phyloP scores from a whole-genome alignment of 495 filamentous ascomycete genomes.

The Pyrenula aspistea region DNA sequence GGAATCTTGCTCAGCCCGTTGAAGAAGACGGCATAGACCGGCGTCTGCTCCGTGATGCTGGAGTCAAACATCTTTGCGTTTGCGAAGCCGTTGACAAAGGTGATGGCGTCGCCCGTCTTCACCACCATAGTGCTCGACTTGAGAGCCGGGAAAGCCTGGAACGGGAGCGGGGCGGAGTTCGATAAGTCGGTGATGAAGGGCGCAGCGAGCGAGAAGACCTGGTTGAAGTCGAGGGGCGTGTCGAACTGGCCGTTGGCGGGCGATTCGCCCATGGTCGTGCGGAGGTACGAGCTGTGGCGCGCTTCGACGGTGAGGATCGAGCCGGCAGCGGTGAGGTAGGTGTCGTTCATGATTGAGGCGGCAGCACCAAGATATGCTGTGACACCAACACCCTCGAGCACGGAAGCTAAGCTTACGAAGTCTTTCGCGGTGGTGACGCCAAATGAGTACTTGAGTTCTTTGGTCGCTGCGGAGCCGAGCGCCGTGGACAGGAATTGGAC shows the following conservation, averaged over 20 bases:
- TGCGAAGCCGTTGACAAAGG: slow-evolving; percentile 5
- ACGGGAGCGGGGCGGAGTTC: slow-evolving; percentile 37
- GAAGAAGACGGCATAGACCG: slow-evolving; percentile 19
- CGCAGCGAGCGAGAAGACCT: slow-evolving; percentile 48
- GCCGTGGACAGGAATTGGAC: slow-evolving; percentile 44
- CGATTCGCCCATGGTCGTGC: slow-evolving; percentile 29
- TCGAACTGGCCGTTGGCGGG: slow-evolving; percentile 48
- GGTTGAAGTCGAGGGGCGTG: slow-evolving; percentile 39
- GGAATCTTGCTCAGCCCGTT: slow-evolving; percentile 21
- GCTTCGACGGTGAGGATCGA: slow-evolving; percentile 51
- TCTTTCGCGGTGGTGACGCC: slow-evolving; percentile 26
- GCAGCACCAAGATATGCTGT: slow-evolving; percentile 50
- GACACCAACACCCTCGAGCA: slow-evolving; percentile 23
- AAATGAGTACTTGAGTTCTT: slow-evolving; percentile 45
- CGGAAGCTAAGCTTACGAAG: slow-evolving; percentile 12
- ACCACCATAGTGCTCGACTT: slow-evolving; percentile 5
- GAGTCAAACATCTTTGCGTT: neutral
- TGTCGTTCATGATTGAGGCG: slow-evolving; percentile 37
- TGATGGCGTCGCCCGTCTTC: slow-evolving; percentile 9
- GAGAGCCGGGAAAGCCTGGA: slow-evolving; percentile 43
- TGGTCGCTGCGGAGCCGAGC: slow-evolving; percentile 27
- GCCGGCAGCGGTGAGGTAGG: slow-evolving; percentile 45
- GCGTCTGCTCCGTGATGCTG: slow-evolving; percentile 4
- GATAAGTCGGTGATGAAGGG: slow-evolving; percentile 43
- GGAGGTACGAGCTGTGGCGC: slow-evolving; percentile 48